Evolutionary conservation across 2,329 filamentous ascomycete species (phyloP), one percentile per base, ranked within the genome.

Genomic region (Talaromyces islandicus): DNA sequence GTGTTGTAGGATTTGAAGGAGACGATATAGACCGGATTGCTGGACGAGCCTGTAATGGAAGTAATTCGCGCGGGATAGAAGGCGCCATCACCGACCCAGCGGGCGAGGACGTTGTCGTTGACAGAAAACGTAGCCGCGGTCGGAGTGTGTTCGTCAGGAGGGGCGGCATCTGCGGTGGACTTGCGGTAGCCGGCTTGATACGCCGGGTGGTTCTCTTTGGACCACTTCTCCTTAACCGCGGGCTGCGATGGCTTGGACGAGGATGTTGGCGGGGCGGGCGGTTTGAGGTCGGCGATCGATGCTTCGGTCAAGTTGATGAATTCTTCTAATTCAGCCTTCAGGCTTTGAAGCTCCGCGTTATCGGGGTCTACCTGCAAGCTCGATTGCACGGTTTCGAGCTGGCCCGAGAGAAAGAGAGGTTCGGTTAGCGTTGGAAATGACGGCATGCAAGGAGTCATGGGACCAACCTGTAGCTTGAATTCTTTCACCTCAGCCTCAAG

Each of bases 21-120:
- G 74, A 99, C 92, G 54, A 91, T 89, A 74, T 97, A 99, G 64
- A 97, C 90, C 38, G 92, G 93, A 57, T 91, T 90, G 50, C 87
- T 89, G n/a, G 88, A 88, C 9, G 92, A 96, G 61, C 94, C 94
- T 24, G 93, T 97, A 68, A 97, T 92, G 57, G 90, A 92, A 56
- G 91, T 93, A 74, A 99, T 96, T 69, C 91, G 88, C 48, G 92
- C 94, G 52, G 91, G 88, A 77, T 97, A 97, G 77, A 92, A 97
- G 25, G 85, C 84, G 70, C 90, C 91, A 75, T 99, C 94, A 58
- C 91, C 92, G 10, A 89, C 79, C 91, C 92, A 99, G 76, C 93
- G 92, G 53, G 93, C 94, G 74, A 94, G 82, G 58, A 97, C 90
- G 32, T 82, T 89, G 70, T 99, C 94, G 72, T 96, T 96, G 65